Evolutionary conservation across 306 rosid genomes (phyloP).

Genomic region (Senna siamea): DNA sequence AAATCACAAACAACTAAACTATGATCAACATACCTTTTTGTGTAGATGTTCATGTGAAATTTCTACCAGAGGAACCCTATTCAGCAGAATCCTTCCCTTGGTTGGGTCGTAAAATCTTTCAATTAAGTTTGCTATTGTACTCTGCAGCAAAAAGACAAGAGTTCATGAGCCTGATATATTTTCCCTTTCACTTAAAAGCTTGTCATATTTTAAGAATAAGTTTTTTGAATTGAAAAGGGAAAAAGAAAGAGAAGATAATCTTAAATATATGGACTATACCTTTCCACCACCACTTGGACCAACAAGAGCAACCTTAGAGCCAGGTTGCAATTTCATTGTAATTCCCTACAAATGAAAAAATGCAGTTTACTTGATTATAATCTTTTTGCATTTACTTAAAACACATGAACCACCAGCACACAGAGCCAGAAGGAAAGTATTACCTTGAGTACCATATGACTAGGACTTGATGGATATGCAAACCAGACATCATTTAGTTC

Average conservation of each 20-base stretch:
- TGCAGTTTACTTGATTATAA: conserved; percentile 13
- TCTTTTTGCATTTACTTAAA: conserved; percentile 8
- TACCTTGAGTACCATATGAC: conserved; percentile 78
- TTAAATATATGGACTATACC: conserved; percentile 44
- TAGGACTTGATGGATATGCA: conserved; percentile 84
- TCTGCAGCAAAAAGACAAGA: conserved; percentile 55
- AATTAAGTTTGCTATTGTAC: conserved; percentile 83
- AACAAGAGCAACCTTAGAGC: conserved; percentile 85
- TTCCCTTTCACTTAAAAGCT: not conserved
- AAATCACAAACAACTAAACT: conserved; percentile 20
- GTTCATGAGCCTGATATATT: conserved; percentile 12
- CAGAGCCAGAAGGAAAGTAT: conserved; percentile 28
- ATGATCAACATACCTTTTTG: conserved; percentile 58
- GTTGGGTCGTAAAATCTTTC: conserved; percentile 88
- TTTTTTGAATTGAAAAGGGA: too few species aligned
- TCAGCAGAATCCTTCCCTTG: conserved; percentile 68
- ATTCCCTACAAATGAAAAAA: conserved; percentile 60
- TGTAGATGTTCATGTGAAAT: conserved; percentile 76
- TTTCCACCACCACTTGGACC: conserved; percentile 96
- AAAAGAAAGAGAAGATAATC: conserved; percentile 3
- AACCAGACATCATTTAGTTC: conserved; percentile 86
- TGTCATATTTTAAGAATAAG: too few species aligned
- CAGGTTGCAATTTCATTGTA: conserved; percentile 65
- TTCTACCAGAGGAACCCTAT: conserved; percentile 74
- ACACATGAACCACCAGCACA: conserved; percentile 12